These are phyloP conservation scores for Fusarium cyanostomum DNA, from an alignment of 2,329 filamentous ascomycete species.

Conservation along the genomic window DNA sequence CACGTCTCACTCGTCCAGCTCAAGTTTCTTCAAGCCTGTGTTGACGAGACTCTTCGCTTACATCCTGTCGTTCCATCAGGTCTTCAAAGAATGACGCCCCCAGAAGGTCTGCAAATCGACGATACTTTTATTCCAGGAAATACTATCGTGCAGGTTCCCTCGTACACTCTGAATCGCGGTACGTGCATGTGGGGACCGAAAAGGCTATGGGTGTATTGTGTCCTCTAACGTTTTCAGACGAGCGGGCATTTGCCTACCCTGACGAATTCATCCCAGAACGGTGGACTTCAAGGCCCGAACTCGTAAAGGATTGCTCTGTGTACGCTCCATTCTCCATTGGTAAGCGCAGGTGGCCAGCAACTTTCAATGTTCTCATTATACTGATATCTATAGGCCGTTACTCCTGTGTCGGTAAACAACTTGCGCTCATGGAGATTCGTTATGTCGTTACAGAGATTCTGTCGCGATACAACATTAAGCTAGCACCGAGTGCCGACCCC, in stretches of 20 bases:
- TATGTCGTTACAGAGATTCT: constrained; percentile 18
- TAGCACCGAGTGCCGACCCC: neutral
- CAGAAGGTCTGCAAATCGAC: constrained; percentile 45
- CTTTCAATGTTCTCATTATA: too few relatives aligned
- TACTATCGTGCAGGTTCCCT: constrained; percentile 27
- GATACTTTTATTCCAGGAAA: constrained; percentile 30
- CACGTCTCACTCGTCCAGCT: constrained; percentile 35
- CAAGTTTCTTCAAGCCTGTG: constrained; percentile 47
- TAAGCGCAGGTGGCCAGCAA: neutral
- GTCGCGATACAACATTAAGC: constrained; percentile 9
- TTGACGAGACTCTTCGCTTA: constrained; percentile 53
- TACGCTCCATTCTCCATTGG: constrained; percentile 49
- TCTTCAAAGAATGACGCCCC: constrained; percentile 49
- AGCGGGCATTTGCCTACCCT: constrained; percentile 42
- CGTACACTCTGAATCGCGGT: constrained; percentile 46
- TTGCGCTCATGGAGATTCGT: constrained; percentile 31
- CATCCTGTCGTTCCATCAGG: constrained; percentile 50
- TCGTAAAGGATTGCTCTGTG: constrained; percentile 46
- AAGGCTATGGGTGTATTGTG: neutral
- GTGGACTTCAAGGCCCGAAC: constrained; percentile 38
- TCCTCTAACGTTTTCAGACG: neutral
- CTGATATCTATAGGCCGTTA: constrained; percentile 15
- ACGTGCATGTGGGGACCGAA: constrained; percentile 35
- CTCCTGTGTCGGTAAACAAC: constrained; percentile 30
- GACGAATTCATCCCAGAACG: constrained; percentile 11